Conservation (phyloP, 225 moss, liverwort and hornwort genomes). For the Takakia lepidozioides region DNA sequence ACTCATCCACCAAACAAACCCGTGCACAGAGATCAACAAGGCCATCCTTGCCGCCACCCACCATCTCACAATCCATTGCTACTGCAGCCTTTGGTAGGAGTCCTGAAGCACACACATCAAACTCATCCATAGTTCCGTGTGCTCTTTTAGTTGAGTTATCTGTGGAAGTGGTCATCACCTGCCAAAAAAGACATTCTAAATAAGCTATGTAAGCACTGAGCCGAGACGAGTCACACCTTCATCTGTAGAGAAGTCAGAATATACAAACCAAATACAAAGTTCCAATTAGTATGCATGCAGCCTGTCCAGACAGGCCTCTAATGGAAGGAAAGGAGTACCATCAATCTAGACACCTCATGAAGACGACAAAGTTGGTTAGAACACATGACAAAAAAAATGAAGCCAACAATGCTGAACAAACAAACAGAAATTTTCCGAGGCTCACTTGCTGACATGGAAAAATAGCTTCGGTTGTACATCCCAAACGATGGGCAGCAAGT, state of each 20-base stretch:
- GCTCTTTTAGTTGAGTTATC: conserved; percentile 16
- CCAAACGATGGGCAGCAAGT: conserved; percentile 24
- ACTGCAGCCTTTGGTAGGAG: conserved; percentile 19
- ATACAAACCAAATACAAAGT: not conserved
- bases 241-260: not conserved
- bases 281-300: too few species aligned
- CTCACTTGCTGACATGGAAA: conserved; percentile 34
- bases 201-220: not conserved
- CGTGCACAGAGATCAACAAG: conserved; percentile 48
- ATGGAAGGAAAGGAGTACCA: not conserved
- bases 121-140: conserved; percentile 6
- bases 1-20: conserved; percentile 59
- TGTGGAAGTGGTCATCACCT: conserved; percentile 21
- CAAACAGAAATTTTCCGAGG: not conserved
- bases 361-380: too few species aligned
- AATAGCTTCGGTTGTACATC: conserved; percentile 35
- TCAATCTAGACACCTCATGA: too few species aligned
- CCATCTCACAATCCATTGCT: conserved; percentile 68
- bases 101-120: conserved; percentile 3
- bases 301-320: too few species aligned
- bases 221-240: not conserved
- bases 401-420: not conserved
- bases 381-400: too few species aligned
- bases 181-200: conserved; percentile 9
- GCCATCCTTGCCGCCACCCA: conserved; percentile 59